Percentiles rank a stretch among this genome's conserved stretches.
These are phyloP conservation scores for Schizophyllum commune DNA, from an alignment of 1,284 basidiomycete species.

Conservation along the genomic window DNA sequence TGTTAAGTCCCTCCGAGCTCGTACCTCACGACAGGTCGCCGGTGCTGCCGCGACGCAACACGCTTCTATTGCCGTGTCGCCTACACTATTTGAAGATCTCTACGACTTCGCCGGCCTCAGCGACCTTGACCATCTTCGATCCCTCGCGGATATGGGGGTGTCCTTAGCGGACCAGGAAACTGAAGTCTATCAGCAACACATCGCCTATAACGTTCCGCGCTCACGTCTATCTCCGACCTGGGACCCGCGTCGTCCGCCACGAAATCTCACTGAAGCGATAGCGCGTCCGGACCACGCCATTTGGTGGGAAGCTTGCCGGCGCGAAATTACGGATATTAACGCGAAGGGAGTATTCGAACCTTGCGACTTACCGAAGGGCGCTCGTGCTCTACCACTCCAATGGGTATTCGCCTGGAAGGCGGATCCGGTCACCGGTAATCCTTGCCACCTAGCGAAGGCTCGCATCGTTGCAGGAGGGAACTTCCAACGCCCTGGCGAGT, in stretches of 20 bases:
- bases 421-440: background rate
- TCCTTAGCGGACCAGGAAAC: background rate
- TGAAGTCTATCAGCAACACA: too few species aligned
- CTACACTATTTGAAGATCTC: background rate
- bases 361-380: background rate
- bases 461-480: constrained; percentile 4
- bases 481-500: constrained; percentile 6
- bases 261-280: constrained; percentile 4
- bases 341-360: background rate
- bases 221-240: background rate
- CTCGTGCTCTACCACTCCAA: background rate
- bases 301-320: constrained; percentile 1
- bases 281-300: background rate
- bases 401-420: constrained; percentile 7
- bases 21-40: too few species aligned
- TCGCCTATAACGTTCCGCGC: background rate
- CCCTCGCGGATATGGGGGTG: constrained; percentile 1
- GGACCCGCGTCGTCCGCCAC: background rate
- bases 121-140: background rate
- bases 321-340: constrained; percentile 2
- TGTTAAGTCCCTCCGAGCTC: too few species aligned
- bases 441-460: constrained; percentile 3
- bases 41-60: too few species aligned
- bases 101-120: background rate
- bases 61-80: background rate